Evolutionary conservation across 2,329 filamentous ascomycete genomes (phyloP), one percentile per base, ranked within the genome.

Genomic region (Fusarium penzigii): DNA sequence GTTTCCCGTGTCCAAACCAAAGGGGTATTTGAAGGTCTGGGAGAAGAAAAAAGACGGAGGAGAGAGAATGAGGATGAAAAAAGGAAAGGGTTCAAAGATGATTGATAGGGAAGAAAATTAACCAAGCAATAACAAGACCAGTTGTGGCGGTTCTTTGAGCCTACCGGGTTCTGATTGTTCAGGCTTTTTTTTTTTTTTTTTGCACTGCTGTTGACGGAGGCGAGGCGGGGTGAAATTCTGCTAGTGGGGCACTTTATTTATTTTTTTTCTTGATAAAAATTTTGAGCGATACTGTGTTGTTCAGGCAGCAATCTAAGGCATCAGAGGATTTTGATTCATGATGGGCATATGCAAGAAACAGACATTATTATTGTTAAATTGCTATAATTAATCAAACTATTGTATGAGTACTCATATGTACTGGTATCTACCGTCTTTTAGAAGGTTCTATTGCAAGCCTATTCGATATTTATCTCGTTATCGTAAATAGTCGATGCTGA

Each of bases 221-320:
- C 68, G 65, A 70, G 69, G 70, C 70, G 71, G 71, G 71, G 71
- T 73, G 70, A 67, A 70, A 69, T 72, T 71, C 71, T 64, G 64
- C 65, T 70, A 65, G 71, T 72, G 71, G 71, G 70, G 70, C 69
- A 59, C 7, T 25, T 25, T 25, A 25, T 25, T 25, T 25, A 52
- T 52, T 64, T 68, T 66, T 65, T 61, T 63, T 58, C 63, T 36
- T 5, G 4, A 14, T 65, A 69, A 65, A 69, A 66, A 68, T 71
- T 69, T 70, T 65, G 65, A 52, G 58, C 59, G 61, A 66, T 57
- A 61, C 61, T 47, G 52, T 36, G 32, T 36, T 49, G 57, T 58
- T 70, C 66, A 71, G 69, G 69, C 69, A 71, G 62, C 67, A 69
- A 71, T 51, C 61, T 68, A 67, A 70, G 67, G 68, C 67, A 69